Conservation (phyloP, 805 yeast species). For the Clavispora phyllophila region DNA sequence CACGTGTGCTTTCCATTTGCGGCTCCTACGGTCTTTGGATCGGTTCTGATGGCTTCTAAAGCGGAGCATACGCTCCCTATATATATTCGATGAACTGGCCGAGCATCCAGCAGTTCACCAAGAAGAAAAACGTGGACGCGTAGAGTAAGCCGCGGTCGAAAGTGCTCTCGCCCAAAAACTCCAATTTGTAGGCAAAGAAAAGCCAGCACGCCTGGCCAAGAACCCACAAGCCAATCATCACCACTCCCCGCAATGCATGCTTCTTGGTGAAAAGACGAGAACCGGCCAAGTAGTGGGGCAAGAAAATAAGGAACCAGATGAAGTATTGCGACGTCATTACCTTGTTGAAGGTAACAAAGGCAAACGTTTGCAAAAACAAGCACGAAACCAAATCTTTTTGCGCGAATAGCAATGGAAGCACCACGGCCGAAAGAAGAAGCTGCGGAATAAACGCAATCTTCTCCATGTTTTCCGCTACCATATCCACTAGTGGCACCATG, state of each 20-base stretch:
- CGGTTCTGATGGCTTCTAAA: no score
- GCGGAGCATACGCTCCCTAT: no score
- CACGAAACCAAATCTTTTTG: constrained; percentile 26
- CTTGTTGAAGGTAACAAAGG: constrained; percentile 41
- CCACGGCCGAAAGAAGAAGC: constrained; percentile 49
- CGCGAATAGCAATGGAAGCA: constrained; percentile 50
- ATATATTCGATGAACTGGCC: constrained; percentile 45
- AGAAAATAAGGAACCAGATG: constrained; percentile 84
- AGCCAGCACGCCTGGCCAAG: constrained; percentile 75
- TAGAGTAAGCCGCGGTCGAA: constrained; percentile 56
- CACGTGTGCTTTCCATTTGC: no score
- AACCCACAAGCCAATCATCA: constrained; percentile 56
- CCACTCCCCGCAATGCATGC: constrained; percentile 31
- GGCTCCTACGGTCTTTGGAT: no score
- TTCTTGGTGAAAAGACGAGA: constrained; percentile 27
- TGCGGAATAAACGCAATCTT: constrained; percentile 83
- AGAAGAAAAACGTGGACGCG: constrained; percentile 55
- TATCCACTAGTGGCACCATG: not conserved
- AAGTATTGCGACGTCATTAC: constrained; percentile 94
- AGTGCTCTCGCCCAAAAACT: constrained; percentile 67
- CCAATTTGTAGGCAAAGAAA: constrained; percentile 68
- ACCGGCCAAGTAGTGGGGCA: constrained; percentile 64
- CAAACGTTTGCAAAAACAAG: constrained; percentile 38
- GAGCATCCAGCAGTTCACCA: constrained; percentile 56
- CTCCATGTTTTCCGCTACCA: constrained; percentile 29